phyloP scores from a whole-genome alignment of 148 eudicot genomes.

The Silene conica region DNA sequence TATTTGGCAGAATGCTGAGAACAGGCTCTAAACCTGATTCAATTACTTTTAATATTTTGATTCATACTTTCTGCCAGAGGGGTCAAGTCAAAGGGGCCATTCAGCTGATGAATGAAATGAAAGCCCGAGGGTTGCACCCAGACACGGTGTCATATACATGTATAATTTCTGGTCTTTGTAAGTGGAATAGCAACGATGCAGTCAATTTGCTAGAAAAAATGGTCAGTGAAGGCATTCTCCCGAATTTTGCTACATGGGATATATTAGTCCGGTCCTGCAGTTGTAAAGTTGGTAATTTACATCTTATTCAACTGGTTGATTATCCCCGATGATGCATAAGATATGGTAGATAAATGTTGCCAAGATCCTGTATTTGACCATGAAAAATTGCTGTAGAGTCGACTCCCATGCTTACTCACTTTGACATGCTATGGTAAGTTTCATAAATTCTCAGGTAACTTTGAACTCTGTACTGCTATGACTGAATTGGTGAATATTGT shows the following conservation, averaged over 20 bases:
- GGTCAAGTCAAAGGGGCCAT: constrained; percentile 45
- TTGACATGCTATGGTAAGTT: neutral
- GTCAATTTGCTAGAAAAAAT: constrained; percentile 43
- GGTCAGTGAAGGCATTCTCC: constrained; percentile 50
- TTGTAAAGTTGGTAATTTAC: constrained; percentile 33
- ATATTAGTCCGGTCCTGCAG: constrained; percentile 42
- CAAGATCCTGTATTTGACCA: neutral
- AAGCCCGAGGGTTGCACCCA: constrained; percentile 27
- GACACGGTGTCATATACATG: constrained; percentile 56
- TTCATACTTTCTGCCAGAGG: constrained; percentile 44
- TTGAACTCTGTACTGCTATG: too few relatives aligned
- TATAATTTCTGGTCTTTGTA: constrained; percentile 52
- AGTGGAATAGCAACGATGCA: constrained; percentile 38
- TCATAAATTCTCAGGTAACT: neutral
- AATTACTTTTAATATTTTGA: constrained; percentile 57
- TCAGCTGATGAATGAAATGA: constrained; percentile 46
- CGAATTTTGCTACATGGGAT: constrained; percentile 52
- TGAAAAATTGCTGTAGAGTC: constrained; percentile 3
- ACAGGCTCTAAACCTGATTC: constrained; percentile 49
- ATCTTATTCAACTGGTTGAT: neutral
- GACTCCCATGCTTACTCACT: neutral
- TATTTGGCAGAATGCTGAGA: constrained; percentile 59
- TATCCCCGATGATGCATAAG: neutral
- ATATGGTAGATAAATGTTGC: neutral
- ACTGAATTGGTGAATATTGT: too few relatives aligned